Evolutionary conservation across 78 protist genomes (phyloP).

Genomic region (Thecamonas trahens): DNA sequence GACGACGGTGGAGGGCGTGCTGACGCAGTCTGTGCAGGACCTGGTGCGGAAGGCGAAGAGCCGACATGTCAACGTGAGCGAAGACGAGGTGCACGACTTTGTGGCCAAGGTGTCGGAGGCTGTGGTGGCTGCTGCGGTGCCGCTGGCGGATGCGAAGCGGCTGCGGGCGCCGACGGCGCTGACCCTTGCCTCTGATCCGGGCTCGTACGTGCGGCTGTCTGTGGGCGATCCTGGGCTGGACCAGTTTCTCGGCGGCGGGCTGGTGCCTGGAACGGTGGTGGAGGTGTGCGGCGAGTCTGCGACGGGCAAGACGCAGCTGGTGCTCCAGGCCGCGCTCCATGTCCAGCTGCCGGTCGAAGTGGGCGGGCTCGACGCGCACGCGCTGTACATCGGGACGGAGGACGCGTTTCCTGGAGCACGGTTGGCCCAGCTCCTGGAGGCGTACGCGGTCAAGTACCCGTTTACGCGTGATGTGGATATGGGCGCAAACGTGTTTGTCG

Average conservation of each 20-base stretch:
- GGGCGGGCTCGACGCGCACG: constrained; percentile 31
- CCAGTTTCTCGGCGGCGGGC: constrained; percentile 3
- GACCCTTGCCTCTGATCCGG: too few relatives aligned
- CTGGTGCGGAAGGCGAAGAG: too few relatives aligned
- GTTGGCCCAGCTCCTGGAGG: neutral
- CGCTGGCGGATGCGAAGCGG: too few relatives aligned
- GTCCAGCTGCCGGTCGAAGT: constrained; percentile 11
- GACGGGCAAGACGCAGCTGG: constrained; percentile 32
- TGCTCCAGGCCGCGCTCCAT: constrained; percentile 6
- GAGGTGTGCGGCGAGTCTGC: constrained; percentile 27
- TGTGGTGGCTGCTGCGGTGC: too few relatives aligned
- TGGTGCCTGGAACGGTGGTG: neutral
- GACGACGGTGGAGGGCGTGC: too few relatives aligned
- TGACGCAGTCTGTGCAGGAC: too few relatives aligned
- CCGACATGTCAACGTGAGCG: too few relatives aligned
- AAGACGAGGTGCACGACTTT: too few relatives aligned
- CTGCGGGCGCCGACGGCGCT: too few relatives aligned
- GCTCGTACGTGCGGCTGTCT: too few relatives aligned
- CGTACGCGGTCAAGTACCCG: neutral
- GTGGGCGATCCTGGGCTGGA: neutral
- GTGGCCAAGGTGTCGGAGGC: too few relatives aligned
- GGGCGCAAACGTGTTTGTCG: neutral
- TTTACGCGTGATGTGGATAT: neutral
- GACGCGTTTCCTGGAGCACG: neutral
- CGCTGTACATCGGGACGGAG: neutral